These are phyloP conservation scores for Crotalaria pallida DNA, from an alignment of 306 rosid genomes.

Conservation along the genomic window DNA sequence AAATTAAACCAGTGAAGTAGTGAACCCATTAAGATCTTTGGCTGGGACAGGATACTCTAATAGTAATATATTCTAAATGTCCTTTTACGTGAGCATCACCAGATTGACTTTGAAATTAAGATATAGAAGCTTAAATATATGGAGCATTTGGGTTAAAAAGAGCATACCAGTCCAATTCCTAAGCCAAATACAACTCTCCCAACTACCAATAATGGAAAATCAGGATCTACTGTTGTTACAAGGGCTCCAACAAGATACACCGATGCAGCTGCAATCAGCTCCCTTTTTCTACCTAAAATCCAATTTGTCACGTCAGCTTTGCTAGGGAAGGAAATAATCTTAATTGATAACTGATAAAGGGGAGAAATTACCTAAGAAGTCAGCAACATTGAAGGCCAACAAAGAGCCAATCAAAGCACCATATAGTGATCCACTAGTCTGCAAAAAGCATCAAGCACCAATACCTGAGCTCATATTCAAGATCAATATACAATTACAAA, in stretches of 20 bases:
- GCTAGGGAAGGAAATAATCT: constrained; percentile 19
- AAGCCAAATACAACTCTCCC: constrained; percentile 74
- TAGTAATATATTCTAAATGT: too few species aligned
- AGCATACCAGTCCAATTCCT: constrained; percentile 89
- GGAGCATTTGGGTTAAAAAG: not conserved
- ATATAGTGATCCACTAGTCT: constrained; percentile 96
- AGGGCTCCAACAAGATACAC: constrained; percentile 82
- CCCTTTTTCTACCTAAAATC: constrained; percentile 78
- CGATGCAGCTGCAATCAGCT: constrained; percentile 61
- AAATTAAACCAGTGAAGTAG: too few species aligned
- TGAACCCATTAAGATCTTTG: too few species aligned
- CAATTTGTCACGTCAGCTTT: constrained; percentile 26
- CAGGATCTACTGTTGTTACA: constrained; percentile 66
- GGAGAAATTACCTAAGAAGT: constrained; percentile 63
- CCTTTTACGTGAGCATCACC: too few species aligned
- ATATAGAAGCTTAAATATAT: constrained; percentile 2
- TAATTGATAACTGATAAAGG: constrained; percentile 8
- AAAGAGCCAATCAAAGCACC: constrained; percentile 94
- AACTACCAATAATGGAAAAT: constrained; percentile 58
- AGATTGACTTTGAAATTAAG: too few species aligned
- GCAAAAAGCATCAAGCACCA: constrained; percentile 35
- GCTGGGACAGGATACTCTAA: too few species aligned
- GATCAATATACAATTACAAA: constrained; percentile 13
- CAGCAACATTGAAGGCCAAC: constrained; percentile 84
- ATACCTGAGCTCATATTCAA: not conserved